Evolutionary conservation across 495 filamentous ascomycete species (phyloP).

Genomic region (Penicillium odoratum): DNA sequence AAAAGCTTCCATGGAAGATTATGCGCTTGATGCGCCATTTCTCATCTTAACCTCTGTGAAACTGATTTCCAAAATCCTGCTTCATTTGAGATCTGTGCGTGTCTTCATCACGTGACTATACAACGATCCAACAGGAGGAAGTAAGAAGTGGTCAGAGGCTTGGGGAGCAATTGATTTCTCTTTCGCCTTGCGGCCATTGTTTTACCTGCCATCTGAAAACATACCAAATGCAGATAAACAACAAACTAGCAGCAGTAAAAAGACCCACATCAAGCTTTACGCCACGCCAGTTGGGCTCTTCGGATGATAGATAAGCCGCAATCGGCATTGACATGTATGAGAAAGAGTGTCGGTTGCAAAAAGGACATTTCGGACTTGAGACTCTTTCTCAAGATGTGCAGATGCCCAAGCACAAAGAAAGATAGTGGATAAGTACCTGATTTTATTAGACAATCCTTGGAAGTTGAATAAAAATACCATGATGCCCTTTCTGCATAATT

Average conservation of each 20-base stretch:
- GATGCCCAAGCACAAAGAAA: constrained; percentile 21
- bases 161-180: neutral
- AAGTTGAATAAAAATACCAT: no score
- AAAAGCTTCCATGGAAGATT: no score
- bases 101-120: no score
- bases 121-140: no score
- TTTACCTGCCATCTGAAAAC: constrained; percentile 1
- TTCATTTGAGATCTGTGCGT: no score
- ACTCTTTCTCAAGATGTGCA: constrained; percentile 18
- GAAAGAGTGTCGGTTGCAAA: constrained; percentile 20
- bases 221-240: constrained; percentile 10
- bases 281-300: constrained; percentile 17
- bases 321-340: constrained; percentile 19
- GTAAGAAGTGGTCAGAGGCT: no score
- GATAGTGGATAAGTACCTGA: constrained; percentile 11
- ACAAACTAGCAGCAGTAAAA: constrained; percentile 2
- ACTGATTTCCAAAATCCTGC: no score
- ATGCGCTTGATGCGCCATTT: no score
- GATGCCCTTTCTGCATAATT: no score
- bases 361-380: constrained; percentile 20
- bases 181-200: neutral
- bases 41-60: no score
- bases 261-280: constrained; percentile 17
- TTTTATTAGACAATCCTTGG: no score
- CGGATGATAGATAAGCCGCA: constrained; percentile 13